Evolutionary conservation across 208 protist genomes (phyloP).

Genomic region (Leishmania arabica): DNA sequence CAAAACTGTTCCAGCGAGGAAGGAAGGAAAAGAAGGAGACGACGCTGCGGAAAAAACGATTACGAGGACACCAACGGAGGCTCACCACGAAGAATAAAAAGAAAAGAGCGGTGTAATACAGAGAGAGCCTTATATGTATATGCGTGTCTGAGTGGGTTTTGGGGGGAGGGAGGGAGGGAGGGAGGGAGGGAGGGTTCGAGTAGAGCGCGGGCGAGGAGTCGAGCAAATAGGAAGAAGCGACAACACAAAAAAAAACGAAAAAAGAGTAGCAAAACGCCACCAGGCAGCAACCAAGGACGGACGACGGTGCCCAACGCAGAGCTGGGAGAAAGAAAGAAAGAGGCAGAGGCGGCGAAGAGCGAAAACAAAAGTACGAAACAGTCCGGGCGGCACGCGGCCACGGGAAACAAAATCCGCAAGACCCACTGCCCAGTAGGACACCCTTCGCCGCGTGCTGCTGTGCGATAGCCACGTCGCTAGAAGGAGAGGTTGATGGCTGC

Average conservation of each 20-base stretch:
- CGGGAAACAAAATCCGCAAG: not conserved
- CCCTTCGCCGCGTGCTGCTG: not conserved
- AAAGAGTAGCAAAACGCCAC: not conserved
- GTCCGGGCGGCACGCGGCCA: not conserved
- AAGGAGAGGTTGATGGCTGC: not conserved
- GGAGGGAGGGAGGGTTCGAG: not conserved
- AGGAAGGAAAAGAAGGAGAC: conserved; percentile 10
- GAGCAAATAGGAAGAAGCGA: conserved; percentile 2
- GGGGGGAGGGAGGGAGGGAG: not conserved
- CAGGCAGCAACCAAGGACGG: not conserved
- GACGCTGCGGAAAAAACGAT: conserved; percentile 1
- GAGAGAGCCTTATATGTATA: not conserved
- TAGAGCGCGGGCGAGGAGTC: not conserved
- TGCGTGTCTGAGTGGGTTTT: not conserved
- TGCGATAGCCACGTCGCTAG: not conserved
- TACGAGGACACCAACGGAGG: not conserved
- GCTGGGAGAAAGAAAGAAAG: not conserved
- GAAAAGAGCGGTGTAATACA: not conserved
- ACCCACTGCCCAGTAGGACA: not conserved
- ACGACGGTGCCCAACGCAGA: not conserved
- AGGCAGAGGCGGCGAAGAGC: not conserved
- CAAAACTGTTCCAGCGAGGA: not conserved
- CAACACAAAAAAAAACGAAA: not conserved
- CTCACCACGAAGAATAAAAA: not conserved
- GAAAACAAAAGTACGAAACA: not conserved